Conservation (phyloP, 306 rosid genomes). For the Phaseolus lunatus region DNA sequence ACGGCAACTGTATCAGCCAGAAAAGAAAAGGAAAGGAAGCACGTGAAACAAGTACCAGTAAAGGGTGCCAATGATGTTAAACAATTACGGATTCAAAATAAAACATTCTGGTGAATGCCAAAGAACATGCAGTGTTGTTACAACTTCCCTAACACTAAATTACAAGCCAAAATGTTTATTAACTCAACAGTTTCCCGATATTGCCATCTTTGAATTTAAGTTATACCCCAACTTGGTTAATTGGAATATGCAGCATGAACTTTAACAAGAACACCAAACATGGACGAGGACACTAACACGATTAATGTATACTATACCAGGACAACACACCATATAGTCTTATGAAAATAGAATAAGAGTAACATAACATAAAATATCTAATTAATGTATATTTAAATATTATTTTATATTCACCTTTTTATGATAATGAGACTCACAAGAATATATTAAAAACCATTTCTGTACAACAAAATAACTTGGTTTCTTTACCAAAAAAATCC, state of each 20-base stretch:
- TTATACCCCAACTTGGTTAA: constrained; percentile 4
- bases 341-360: too few species aligned
- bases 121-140: not conserved
- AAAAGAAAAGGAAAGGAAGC: constrained; percentile 30
- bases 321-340: too few species aligned
- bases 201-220: not conserved
- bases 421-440: not conserved
- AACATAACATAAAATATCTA: not conserved
- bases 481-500: not conserved
- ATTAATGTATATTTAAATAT: not conserved
- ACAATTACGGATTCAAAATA: not conserved
- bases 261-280: not conserved
- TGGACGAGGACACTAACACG: too few species aligned
- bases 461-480: not conserved
- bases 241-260: not conserved
- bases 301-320: too few species aligned
- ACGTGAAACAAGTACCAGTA: not conserved
- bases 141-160: not conserved
- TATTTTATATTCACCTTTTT: not conserved
- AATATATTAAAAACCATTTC: not conserved
- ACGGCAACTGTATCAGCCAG: not conserved
- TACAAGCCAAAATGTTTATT: constrained; percentile 13
- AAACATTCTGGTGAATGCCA: not conserved
- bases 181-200: not conserved
- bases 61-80: not conserved